Evolutionary conservation across 2,329 filamentous ascomycete genomes (phyloP).

Genomic region (Calcarisporium arbuscula): DNA sequence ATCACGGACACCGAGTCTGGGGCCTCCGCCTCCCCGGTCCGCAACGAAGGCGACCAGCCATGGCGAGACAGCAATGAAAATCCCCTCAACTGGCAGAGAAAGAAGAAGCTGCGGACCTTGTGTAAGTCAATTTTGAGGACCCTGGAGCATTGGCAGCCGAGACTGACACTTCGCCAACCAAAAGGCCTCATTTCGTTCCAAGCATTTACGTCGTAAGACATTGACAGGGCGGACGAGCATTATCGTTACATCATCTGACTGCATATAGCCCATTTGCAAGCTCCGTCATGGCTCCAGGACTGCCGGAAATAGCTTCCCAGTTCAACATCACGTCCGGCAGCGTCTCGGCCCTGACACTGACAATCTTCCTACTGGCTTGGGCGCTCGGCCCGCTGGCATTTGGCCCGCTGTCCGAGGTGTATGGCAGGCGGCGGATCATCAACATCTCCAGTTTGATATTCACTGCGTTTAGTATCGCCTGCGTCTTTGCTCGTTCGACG

Average conservation of each 20-base stretch:
- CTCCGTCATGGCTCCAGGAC: conserved; percentile 3
- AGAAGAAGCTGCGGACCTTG: no score
- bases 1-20: no score
- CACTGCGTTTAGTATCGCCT: conserved; percentile 50
- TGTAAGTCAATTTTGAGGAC: no score
- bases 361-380: conserved; percentile 5
- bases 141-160: no score
- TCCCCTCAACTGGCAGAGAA: no score
- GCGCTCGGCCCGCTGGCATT: conserved; percentile 38
- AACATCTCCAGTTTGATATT: conserved; percentile 42
- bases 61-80: no score
- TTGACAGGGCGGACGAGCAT: not conserved
- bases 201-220: conserved; percentile 4
- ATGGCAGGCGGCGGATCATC: conserved; percentile 35
- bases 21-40: no score
- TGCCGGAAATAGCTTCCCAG: conserved; percentile 2
- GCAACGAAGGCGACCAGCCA: no score
- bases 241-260: not conserved
- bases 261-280: conserved; percentile 1
- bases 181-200: conserved; percentile 1
- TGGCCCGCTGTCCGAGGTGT: conserved; percentile 42
- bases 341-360: conserved; percentile 2
- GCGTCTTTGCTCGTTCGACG: conserved; percentile 34
- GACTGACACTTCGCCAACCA: no score
- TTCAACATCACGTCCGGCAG: conserved; percentile 4